Evolutionary conservation across 306 rosid species (phyloP).

Genomic region (Bauhinia variegata): DNA sequence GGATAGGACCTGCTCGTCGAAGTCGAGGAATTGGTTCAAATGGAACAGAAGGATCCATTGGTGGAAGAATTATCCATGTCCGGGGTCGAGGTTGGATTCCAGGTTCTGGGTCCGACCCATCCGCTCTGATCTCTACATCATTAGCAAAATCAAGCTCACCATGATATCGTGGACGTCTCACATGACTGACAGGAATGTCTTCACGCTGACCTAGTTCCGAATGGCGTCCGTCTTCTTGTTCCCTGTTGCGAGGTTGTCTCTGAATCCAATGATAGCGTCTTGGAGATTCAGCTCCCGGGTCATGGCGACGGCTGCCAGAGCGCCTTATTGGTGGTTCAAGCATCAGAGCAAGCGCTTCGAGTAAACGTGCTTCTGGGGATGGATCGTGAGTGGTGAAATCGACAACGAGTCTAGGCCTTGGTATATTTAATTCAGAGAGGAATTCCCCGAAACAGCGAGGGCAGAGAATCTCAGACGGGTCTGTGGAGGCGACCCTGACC

Average conservation of each 20-base stretch:
- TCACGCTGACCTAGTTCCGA: constrained; percentile 22
- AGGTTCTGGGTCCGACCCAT: constrained; percentile 29
- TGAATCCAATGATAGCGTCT: constrained; percentile 20
- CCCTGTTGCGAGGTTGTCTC: neutral
- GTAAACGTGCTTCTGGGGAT: constrained; percentile 70
- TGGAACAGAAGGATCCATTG: constrained; percentile 35
- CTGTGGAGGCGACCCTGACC: constrained; percentile 49
- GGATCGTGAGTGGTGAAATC: constrained; percentile 53
- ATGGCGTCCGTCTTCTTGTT: neutral
- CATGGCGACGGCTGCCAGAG: constrained; percentile 1
- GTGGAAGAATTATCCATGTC: constrained; percentile 54
- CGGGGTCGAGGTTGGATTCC: constrained; percentile 44
- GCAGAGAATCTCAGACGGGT: constrained; percentile 49
- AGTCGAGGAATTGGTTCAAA: constrained; percentile 26
- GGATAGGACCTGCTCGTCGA: constrained; percentile 16
- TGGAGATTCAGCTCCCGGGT: constrained; percentile 25
- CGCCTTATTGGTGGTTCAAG: constrained; percentile 58
- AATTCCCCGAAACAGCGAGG: constrained; percentile 81
- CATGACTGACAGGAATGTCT: constrained; percentile 3
- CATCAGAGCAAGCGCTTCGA: constrained; percentile 79
- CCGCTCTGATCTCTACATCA: no score
- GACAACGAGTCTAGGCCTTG: constrained; percentile 42
- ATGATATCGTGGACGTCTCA: constrained; percentile 31
- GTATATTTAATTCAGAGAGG: constrained; percentile 53
- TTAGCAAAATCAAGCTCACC: constrained; percentile 30